These are phyloP conservation scores for Yamadazyma mexicana DNA, from an alignment of 1,139 yeast genomes.

Conservation along the genomic window DNA sequence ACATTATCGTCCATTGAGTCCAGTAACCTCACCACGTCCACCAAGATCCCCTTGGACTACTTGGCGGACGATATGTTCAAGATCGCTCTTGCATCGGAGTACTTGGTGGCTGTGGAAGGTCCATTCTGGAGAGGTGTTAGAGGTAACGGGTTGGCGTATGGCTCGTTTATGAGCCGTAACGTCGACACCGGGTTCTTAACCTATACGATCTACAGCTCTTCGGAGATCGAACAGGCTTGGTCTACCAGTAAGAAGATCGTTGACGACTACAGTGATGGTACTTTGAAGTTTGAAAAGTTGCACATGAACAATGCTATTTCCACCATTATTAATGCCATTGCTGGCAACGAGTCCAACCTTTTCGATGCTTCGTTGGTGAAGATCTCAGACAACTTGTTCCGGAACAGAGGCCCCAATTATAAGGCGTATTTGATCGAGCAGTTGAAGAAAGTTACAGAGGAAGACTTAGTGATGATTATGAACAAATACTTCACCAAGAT, in stretches of 20 bases:
- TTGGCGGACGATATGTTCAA: conserved; percentile 67
- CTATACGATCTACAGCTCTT: conserved; percentile 75
- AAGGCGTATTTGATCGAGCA: conserved; percentile 47
- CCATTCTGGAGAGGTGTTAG: conserved; percentile 97
- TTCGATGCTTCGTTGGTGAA: conserved; percentile 66
- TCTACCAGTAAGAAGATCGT: conserved; percentile 67
- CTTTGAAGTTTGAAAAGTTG: conserved; percentile 51
- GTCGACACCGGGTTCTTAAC: conserved; percentile 68
- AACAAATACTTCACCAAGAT: conserved; percentile 60
- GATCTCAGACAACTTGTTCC: conserved; percentile 64
- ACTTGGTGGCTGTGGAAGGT: conserved; percentile 87
- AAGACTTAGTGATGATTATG: conserved; percentile 58
- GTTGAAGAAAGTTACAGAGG: conserved; percentile 52
- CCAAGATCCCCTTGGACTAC: conserved; percentile 67
- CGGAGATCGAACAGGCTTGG: conserved; percentile 78
- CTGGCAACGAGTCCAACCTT: conserved; percentile 60
- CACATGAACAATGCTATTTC: conserved; percentile 74
- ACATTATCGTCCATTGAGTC: conserved; percentile 88
- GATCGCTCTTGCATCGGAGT: conserved; percentile 72
- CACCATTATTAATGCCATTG: conserved; percentile 68
- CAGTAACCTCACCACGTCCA: conserved; percentile 63
- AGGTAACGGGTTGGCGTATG: conserved; percentile 95
- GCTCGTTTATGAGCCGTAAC: conserved; percentile 62
- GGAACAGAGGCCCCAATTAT: conserved; percentile 69
- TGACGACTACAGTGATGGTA: conserved; percentile 57